These are phyloP conservation scores for Rhypophila decipiens DNA, from an alignment of 495 filamentous ascomycete genomes.

Conservation along the genomic window DNA sequence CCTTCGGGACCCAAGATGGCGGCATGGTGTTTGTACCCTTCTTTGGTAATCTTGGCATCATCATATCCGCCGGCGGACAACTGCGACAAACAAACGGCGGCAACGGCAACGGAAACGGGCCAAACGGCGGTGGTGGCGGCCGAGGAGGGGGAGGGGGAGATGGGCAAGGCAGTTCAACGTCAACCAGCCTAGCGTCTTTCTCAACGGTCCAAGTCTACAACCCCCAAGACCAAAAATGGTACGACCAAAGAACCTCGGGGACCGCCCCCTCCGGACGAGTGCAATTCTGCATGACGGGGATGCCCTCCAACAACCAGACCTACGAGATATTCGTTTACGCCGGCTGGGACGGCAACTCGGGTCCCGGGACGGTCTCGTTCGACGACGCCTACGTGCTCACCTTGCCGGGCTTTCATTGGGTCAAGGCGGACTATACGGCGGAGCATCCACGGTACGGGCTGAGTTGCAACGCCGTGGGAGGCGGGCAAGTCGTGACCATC, in stretches of 20 bases:
- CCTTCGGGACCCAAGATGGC: neutral
- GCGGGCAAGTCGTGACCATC: slow-evolving; percentile 17
- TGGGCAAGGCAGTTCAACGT: neutral
- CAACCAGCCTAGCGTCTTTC: slow-evolving; percentile 4
- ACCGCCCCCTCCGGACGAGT: slow-evolving; percentile 6
- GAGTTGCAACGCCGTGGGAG: slow-evolving; percentile 16
- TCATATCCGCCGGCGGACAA: slow-evolving; percentile 14
- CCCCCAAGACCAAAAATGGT: slow-evolving; percentile 6
- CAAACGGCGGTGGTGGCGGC: no score
- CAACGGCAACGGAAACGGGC: neutral
- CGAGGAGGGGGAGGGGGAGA: neutral
- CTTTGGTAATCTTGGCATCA: slow-evolving; percentile 15
- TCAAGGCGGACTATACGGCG: slow-evolving; percentile 14
- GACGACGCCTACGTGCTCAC: slow-evolving; percentile 22
- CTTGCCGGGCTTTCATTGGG: slow-evolving; percentile 20
- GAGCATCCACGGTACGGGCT: slow-evolving; percentile 13
- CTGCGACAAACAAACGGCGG: neutral
- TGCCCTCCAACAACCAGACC: slow-evolving; percentile 15
- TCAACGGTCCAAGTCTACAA: slow-evolving; percentile 14
- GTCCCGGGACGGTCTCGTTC: slow-evolving; percentile 8
- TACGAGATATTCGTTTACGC: slow-evolving; percentile 22
- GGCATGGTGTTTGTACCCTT: slow-evolving; percentile 15
- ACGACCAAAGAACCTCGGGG: slow-evolving; percentile 15
- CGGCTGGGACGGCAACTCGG: slow-evolving; percentile 15
- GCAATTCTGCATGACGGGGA: slow-evolving; percentile 19